Evolutionary conservation across 331 rosid genomes (phyloP).

Genomic region (Quercus phellos): DNA sequence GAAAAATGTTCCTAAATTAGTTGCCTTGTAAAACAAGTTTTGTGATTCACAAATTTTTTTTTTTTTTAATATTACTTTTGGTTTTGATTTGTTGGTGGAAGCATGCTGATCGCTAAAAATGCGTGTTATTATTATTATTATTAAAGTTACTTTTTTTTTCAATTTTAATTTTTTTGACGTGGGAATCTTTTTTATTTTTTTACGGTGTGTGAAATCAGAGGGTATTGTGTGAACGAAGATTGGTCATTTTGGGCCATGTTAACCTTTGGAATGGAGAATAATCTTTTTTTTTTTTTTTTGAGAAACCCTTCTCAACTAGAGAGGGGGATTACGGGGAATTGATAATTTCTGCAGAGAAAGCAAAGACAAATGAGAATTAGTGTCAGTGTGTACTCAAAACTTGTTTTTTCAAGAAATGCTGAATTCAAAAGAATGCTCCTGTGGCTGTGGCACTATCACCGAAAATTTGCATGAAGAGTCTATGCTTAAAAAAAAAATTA

Average conservation of each 20-base stretch:
- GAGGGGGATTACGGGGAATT: too few relatives aligned
- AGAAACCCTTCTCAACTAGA: too few relatives aligned
- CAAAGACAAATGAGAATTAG: background rate
- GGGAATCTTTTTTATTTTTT: slow-evolving; percentile 11
- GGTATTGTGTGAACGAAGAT: background rate
- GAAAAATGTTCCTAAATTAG: background rate
- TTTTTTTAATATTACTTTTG: background rate
- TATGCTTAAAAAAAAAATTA: too few relatives aligned
- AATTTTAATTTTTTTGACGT: background rate
- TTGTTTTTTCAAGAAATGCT: too few relatives aligned
- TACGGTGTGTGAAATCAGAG: slow-evolving; percentile 6
- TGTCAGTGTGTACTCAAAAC: too few relatives aligned
- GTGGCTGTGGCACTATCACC: too few relatives aligned
- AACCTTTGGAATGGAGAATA: background rate
- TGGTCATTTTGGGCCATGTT: background rate
- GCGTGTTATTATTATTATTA: slow-evolving; percentile 2
- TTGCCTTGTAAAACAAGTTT: slow-evolving; percentile 1
- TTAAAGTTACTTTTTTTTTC: background rate
- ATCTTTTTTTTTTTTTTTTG: background rate
- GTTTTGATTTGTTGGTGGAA: background rate
- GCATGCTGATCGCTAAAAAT: slow-evolving; percentile 6
- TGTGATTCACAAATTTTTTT: background rate
- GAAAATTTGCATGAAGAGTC: too few relatives aligned
- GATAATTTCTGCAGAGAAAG: background rate
- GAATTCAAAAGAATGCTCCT: too few relatives aligned